These are phyloP conservation scores for Paradendryphiella salina DNA, from an alignment of 2,329 filamentous ascomycete species.

Conservation along the genomic window DNA sequence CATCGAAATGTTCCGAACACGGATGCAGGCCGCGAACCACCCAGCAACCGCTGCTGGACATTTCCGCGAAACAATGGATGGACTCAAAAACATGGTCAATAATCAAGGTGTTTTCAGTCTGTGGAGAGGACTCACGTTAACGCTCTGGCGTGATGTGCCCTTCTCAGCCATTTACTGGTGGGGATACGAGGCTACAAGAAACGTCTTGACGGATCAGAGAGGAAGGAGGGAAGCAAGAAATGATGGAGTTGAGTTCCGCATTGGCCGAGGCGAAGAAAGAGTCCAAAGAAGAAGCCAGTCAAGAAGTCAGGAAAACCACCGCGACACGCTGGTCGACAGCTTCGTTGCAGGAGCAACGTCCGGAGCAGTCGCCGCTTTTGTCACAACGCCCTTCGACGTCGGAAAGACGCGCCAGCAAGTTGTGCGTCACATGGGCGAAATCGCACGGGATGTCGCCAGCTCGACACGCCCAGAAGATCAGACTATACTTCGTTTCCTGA, in stretches of 20 bases:
- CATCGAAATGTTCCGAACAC: conserved; percentile 90
- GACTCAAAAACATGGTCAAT: conserved; percentile 77
- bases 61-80: conserved; percentile 75
- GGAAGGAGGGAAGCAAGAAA: conserved; percentile 51
- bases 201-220: conserved; percentile 69
- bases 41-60: conserved; percentile 60
- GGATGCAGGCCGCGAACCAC: conserved; percentile 75
- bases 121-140: conserved; percentile 88
- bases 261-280: conserved; percentile 40
- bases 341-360: conserved; percentile 84
- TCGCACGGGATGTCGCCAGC: conserved; percentile 48
- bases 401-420: conserved; percentile 95
- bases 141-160: conserved; percentile 94
- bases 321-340: conserved; percentile 80
- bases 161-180: conserved; percentile 98
- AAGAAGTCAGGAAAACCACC: conserved; percentile 70
- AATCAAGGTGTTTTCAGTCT: conserved; percentile 76
- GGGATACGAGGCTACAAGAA: conserved; percentile 87
- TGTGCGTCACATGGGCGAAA: conserved; percentile 60
- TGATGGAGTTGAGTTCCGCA: conserved; percentile 38
- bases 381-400: conserved; percentile 95
- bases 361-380: conserved; percentile 80
- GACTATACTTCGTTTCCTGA: conserved; percentile 80
- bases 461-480: conserved; percentile 67
- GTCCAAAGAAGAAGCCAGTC: conserved; percentile 50